Conservation (phyloP, 202 grass and related monocot species). For the Saccharum hybrid region DNA sequence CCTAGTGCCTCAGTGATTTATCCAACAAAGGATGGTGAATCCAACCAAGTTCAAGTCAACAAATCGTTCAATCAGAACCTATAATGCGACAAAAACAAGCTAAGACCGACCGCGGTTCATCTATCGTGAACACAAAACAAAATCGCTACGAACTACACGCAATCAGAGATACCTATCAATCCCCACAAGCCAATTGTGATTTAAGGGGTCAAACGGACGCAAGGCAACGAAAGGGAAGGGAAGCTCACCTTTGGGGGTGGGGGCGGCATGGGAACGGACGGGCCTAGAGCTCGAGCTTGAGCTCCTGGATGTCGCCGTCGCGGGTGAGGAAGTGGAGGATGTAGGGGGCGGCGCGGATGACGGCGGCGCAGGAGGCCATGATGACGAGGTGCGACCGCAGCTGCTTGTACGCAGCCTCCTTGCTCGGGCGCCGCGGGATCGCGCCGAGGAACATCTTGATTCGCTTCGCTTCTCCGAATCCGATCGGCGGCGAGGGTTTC, state of each 20-base stretch:
- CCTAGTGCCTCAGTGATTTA: background rate
- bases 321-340: constrained; percentile 83
- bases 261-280: background rate
- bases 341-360: constrained; percentile 87
- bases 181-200: background rate
- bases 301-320: constrained; percentile 72
- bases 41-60: background rate
- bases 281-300: constrained; percentile 81
- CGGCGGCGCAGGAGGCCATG: constrained; percentile 74
- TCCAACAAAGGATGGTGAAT: background rate
- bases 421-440: constrained; percentile 78
- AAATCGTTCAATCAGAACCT: background rate
- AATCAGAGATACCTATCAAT: background rate
- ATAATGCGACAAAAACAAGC: background rate
- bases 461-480: background rate
- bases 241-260: constrained; percentile 26
- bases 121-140: background rate
- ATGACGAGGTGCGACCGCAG: constrained; percentile 65
- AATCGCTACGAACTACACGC: background rate
- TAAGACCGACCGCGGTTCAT: background rate
- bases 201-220: background rate
- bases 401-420: constrained; percentile 90
- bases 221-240: background rate
- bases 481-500: constrained; percentile 45
- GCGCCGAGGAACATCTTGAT: constrained; percentile 65